These are phyloP conservation scores for Diaporthe sp. DNA, from an alignment of 2,329 filamentous ascomycete species.

Conservation along the genomic window DNA sequence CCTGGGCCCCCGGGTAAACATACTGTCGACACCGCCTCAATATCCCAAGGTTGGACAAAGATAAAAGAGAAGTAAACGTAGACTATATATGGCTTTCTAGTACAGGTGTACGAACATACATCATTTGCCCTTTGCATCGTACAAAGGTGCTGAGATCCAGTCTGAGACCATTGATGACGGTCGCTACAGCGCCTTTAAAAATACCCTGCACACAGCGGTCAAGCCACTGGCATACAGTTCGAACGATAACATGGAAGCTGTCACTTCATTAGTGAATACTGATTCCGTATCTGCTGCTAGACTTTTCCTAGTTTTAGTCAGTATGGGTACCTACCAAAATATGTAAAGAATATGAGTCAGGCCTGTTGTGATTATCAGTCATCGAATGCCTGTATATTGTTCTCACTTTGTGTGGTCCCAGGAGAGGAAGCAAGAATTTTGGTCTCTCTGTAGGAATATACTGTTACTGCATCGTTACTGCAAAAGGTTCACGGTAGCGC, in stretches of 20 bases:
- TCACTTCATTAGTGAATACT: background rate
- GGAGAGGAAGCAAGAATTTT: too few relatives aligned
- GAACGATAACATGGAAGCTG: background rate
- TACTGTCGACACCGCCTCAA: background rate
- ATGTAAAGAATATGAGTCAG: too few relatives aligned
- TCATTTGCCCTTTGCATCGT: too few relatives aligned
- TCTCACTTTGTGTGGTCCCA: too few relatives aligned
- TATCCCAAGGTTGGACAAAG: background rate
- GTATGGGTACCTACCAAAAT: background rate
- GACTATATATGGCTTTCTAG: too few relatives aligned
- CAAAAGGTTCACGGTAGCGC: too few relatives aligned
- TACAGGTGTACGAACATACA: too few relatives aligned
- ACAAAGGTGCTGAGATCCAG: too few relatives aligned
- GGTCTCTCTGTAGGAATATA: too few relatives aligned
- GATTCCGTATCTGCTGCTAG: background rate
- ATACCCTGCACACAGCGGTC: background rate
- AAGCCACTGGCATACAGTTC: background rate
- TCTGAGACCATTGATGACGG: background rate
- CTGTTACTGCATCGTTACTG: too few relatives aligned
- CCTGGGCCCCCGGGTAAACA: background rate
- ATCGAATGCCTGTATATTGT: too few relatives aligned
- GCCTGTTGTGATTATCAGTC: too few relatives aligned
- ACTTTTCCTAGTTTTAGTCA: background rate
- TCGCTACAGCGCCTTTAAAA: background rate
- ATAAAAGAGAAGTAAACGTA: background rate